These are phyloP conservation scores for Aspergillus incahuasiensis DNA, from an alignment of 495 filamentous ascomycete genomes.

Conservation along the genomic window DNA sequence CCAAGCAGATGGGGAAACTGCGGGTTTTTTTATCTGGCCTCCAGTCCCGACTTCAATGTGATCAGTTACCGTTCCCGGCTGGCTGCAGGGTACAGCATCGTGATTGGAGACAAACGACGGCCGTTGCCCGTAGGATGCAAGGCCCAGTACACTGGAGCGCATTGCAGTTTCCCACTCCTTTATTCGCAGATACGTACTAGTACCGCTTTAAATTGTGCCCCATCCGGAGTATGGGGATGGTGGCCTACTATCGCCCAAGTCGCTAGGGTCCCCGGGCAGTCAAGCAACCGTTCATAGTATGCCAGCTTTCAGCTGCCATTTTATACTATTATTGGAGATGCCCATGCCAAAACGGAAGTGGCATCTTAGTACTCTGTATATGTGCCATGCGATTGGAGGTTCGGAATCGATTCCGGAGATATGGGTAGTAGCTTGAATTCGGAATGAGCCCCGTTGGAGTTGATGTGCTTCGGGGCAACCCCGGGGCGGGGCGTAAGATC, in stretches of 20 bases:
- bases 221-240: background rate
- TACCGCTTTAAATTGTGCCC: background rate
- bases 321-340: background rate
- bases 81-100: constrained; percentile 16
- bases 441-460: background rate
- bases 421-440: background rate
- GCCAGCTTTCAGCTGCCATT: background rate
- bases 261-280: background rate
- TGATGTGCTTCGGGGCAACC: background rate
- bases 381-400: background rate
- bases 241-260: background rate
- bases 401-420: background rate
- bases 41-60: background rate
- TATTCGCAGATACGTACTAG: background rate
- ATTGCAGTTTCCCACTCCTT: constrained; percentile 4
- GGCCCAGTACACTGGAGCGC: background rate
- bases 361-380: background rate
- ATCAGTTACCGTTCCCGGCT: constrained; percentile 15
- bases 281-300: background rate
- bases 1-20: constrained; percentile 1
- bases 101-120: constrained; percentile 16
- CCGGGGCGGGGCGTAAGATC: background rate
- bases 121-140: background rate
- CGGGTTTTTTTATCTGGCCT: constrained; percentile 4
- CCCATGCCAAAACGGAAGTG: background rate